Conservation (phyloP, 306 rosid species). For the Pueraria montana region DNA sequence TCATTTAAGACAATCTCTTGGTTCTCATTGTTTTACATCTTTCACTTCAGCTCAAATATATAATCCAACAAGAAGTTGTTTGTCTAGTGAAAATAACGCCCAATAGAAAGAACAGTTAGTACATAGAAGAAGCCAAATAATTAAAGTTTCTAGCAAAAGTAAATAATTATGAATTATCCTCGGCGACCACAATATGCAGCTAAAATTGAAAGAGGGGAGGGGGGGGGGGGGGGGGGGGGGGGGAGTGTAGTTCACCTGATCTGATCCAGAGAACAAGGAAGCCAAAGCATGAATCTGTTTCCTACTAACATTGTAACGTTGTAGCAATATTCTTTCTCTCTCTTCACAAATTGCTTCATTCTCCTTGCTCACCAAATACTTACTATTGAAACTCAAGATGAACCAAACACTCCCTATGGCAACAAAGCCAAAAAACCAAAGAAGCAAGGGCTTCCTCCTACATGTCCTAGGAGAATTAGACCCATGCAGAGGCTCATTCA, state of each 20-base stretch:
- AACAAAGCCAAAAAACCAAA: conserved; percentile 63
- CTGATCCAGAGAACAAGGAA: conserved; percentile 72
- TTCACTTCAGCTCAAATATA: conserved; percentile 38
- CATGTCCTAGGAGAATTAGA: conserved; percentile 62
- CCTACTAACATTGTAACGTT: conserved; percentile 76
- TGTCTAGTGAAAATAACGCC: conserved; percentile 30
- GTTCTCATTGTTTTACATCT: conserved; percentile 25
- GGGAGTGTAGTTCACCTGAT: conserved; percentile 72
- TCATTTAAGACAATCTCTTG: conserved; percentile 27
- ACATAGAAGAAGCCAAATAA: conserved; percentile 27
- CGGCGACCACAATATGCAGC: conserved; percentile 28
- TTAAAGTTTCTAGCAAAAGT: conserved; percentile 5
- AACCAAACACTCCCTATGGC: conserved; percentile 58
- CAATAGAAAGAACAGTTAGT: conserved; percentile 19
- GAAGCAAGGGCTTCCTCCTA: conserved; percentile 58
- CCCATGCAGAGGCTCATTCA: conserved; percentile 63
- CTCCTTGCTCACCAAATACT: conserved; percentile 53
- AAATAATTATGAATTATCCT: background rate
- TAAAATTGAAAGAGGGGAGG: conserved; percentile 21
- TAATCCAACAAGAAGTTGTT: conserved; percentile 28
- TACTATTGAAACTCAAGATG: conserved; percentile 55
- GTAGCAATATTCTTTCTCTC: conserved; percentile 65
- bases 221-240: background rate
- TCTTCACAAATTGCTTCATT: conserved; percentile 58
- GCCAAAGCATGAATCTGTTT: conserved; percentile 69